Conservation (phyloP, 306 rosid genomes). For the Vigna nakashimae region DNA sequence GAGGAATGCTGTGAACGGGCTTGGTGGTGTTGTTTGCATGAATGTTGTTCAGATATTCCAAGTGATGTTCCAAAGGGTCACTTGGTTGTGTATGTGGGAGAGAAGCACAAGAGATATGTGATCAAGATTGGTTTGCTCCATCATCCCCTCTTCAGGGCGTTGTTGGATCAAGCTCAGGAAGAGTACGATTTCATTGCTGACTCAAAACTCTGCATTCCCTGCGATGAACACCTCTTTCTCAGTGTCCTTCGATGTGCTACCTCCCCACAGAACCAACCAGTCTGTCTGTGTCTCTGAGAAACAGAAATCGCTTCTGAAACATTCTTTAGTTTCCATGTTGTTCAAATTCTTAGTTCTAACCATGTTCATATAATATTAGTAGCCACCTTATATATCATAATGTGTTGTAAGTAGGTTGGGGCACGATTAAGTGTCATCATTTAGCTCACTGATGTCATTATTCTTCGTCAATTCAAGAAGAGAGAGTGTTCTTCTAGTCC, state of each 20-base stretch:
- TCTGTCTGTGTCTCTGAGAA: conserved; percentile 49
- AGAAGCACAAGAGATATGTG: conserved; percentile 76
- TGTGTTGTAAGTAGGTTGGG: conserved; percentile 51
- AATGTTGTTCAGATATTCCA: conserved; percentile 65
- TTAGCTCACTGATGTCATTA: conserved; percentile 42
- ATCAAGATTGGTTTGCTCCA: conserved; percentile 70
- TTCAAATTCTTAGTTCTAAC: conserved; percentile 40
- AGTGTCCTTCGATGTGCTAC: conserved; percentile 67
- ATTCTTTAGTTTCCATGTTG: conserved; percentile 38
- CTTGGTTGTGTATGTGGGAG: conserved; percentile 85
- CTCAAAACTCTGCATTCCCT: conserved; percentile 83
- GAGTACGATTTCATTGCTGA: conserved; percentile 72
- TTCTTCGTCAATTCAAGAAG: conserved; percentile 42
- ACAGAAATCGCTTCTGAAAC: conserved; percentile 31
- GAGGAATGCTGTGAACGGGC: conserved; percentile 64
- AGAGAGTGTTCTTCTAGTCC: conserved; percentile 25
- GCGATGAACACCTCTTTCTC: conserved; percentile 79
- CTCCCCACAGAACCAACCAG: conserved; percentile 52
- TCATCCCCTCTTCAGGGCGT: conserved; percentile 84
- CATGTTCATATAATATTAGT: conserved; percentile 45
- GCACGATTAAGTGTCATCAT: conserved; percentile 33
- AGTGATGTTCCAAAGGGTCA: conserved; percentile 97
- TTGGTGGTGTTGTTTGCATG: conserved; percentile 55
- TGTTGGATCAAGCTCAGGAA: conserved; percentile 87
- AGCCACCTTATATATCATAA: conserved; percentile 19